Conservation (phyloP, 148 eudicot species). For the Nepenthes gracilis region DNA sequence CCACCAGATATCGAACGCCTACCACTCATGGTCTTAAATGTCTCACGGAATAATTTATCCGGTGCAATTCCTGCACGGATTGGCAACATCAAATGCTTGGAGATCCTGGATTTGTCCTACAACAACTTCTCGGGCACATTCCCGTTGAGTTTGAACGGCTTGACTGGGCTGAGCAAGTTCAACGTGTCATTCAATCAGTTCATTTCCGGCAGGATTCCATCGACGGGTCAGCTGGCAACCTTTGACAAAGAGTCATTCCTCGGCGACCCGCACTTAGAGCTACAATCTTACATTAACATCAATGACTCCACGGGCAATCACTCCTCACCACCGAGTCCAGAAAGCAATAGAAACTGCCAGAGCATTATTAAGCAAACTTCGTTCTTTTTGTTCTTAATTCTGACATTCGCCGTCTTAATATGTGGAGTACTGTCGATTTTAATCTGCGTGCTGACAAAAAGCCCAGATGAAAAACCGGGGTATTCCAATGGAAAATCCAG, state of each 20-base stretch:
- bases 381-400: slow-evolving; percentile 29
- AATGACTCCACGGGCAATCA: slow-evolving; percentile 12
- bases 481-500: slow-evolving; percentile 19
- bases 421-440: slow-evolving; percentile 42
- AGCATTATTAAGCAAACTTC: slow-evolving; percentile 16
- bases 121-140: slow-evolving; percentile 86
- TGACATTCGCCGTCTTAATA: slow-evolving; percentile 38
- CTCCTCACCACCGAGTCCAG: slow-evolving; percentile 1
- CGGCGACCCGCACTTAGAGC: slow-evolving; percentile 53
- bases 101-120: slow-evolving; percentile 66
- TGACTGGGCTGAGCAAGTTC: slow-evolving; percentile 64
- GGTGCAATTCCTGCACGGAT: slow-evolving; percentile 52
- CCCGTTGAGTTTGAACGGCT: slow-evolving; percentile 45
- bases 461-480: slow-evolving; percentile 17
- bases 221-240: slow-evolving; percentile 71
- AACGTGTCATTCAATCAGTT: slow-evolving; percentile 72
- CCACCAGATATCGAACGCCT: slow-evolving; percentile 46
- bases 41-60: slow-evolving; percentile 48
- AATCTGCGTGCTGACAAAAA: slow-evolving; percentile 22
- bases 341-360: neutral
- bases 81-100: slow-evolving; percentile 59
- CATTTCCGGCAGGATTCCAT: slow-evolving; percentile 61
- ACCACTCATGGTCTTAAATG: slow-evolving; percentile 59
- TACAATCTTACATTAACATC: slow-evolving; percentile 47
- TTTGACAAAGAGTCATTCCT: slow-evolving; percentile 65